phyloP scores from a whole-genome alignment of 208 protist genomes.

The Leptomonas pyrrhocoris region DNA sequence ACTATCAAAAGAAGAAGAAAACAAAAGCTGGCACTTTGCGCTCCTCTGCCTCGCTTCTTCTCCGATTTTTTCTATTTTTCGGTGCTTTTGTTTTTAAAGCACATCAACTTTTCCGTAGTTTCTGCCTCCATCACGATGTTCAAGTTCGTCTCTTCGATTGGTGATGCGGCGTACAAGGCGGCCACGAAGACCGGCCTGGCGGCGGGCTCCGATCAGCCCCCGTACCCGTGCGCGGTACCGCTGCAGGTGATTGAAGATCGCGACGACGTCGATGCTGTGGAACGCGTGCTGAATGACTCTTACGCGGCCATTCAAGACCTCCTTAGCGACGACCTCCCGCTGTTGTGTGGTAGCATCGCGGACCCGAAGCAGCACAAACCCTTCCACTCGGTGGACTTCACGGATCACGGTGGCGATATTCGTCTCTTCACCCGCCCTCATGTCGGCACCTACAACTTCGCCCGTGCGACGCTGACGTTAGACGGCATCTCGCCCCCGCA shows the following conservation, averaged over 20 bases:
- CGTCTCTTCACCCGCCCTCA: conserved; percentile 71
- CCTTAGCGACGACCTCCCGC: conserved; percentile 50
- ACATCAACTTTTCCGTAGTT: background rate
- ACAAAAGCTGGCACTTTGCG: too few relatives aligned
- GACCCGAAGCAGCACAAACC: conserved; percentile 28
- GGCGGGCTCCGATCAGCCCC: conserved; percentile 73
- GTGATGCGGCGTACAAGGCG: conserved; percentile 75
- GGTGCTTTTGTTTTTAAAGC: too few relatives aligned
- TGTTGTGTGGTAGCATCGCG: conserved; percentile 41
- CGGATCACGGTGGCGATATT: conserved; percentile 76
- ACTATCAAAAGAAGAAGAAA: too few relatives aligned
- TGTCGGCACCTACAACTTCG: conserved; percentile 85
- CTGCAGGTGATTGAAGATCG: conserved; percentile 56
- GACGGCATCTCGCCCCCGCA: conserved; percentile 44
- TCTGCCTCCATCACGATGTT: conserved; percentile 44
- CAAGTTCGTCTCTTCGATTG: conserved; percentile 65
- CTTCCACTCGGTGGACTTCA: conserved; percentile 73
- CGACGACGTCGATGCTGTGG: conserved; percentile 44
- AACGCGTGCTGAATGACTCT: conserved; percentile 60
- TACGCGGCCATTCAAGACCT: conserved; percentile 68
- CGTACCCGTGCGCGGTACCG: conserved; percentile 86
- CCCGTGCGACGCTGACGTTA: conserved; percentile 70
- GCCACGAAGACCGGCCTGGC: conserved; percentile 78
- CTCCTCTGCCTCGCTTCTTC: too few relatives aligned
- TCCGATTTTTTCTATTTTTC: too few relatives aligned